phyloP scores from a whole-genome alignment of 2,329 filamentous ascomycete genomes.

The Aspergillus alliaceus region DNA sequence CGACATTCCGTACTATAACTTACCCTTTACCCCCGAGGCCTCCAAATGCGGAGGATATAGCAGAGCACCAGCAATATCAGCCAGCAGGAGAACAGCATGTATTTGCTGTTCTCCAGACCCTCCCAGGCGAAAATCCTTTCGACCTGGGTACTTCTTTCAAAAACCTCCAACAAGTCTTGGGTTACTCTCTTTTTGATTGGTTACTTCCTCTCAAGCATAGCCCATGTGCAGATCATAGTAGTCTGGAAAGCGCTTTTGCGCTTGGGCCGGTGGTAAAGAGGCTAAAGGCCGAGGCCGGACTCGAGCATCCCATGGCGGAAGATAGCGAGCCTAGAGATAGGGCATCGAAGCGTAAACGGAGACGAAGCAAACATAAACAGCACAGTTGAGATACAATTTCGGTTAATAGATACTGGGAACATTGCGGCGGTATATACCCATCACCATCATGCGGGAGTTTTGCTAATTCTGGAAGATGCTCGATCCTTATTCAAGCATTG shows the following conservation, averaged over 20 bases:
- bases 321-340: conserved; percentile 5
- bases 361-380: conserved; percentile 12
- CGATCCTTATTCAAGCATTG: background rate
- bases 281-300: conserved; percentile 51
- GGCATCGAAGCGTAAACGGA: conserved; percentile 15
- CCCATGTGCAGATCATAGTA: conserved; percentile 70
- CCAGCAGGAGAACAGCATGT: conserved; percentile 58
- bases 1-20: conserved; percentile 40
- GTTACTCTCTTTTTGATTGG: conserved; percentile 71
- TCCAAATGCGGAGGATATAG: conserved; percentile 16
- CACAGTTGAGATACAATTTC: conserved; percentile 1
- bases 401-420: background rate
- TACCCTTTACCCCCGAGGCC: conserved; percentile 38
- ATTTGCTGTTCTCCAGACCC: conserved; percentile 76
- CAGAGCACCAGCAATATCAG: conserved; percentile 23
- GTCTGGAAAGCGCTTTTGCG: conserved; percentile 65
- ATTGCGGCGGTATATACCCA: background rate
- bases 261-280: conserved; percentile 62
- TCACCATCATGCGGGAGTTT: background rate
- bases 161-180: conserved; percentile 83
- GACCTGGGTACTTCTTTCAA: conserved; percentile 64
- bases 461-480: background rate
- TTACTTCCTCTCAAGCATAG: conserved; percentile 72
- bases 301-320: conserved; percentile 18
- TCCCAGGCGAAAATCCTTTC: conserved; percentile 80